Percentiles rank a stretch among this genome's conserved stretches.
Evolutionary conservation across 306 rosid species (phyloP).

Genomic region (Sphenostylis stenocarpa): DNA sequence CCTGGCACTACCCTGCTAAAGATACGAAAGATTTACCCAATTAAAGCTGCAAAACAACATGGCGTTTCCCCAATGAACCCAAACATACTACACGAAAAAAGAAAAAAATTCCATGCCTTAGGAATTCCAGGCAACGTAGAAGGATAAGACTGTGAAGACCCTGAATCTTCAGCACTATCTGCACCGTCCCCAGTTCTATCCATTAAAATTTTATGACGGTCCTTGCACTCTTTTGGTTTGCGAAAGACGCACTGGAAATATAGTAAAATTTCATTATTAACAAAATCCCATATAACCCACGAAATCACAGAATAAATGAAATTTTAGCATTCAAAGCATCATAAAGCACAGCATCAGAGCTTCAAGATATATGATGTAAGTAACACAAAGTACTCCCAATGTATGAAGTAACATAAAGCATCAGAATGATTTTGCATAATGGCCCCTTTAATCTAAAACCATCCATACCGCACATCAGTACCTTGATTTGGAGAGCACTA

Average conservation of each 20-base stretch:
- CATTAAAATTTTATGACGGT: conserved; percentile 81
- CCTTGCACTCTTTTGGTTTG: conserved; percentile 84
- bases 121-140: conserved; percentile 85
- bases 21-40: conserved; percentile 26
- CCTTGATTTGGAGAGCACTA: conserved; percentile 74
- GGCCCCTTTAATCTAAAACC: not conserved
- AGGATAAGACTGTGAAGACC: conserved; percentile 84
- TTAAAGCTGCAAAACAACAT: conserved; percentile 15
- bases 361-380: not conserved
- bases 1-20: conserved; percentile 84
- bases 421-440: not conserved
- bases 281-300: not conserved
- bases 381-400: not conserved
- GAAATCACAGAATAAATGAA: not conserved
- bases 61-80: not conserved
- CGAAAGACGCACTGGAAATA: conserved; percentile 70
- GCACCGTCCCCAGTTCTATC: conserved; percentile 82
- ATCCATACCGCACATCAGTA: conserved; percentile 31
- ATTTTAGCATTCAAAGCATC: not conserved
- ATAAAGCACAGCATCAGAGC: not conserved
- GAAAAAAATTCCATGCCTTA: conserved; percentile 53
- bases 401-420: not conserved
- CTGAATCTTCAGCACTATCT: conserved; percentile 93
- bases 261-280: conserved; percentile 20
- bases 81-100: not conserved